Base-by-base conservation (phyloP, 164 flowering plant genomes). In the Chloranthus sessilifolius region DNA sequence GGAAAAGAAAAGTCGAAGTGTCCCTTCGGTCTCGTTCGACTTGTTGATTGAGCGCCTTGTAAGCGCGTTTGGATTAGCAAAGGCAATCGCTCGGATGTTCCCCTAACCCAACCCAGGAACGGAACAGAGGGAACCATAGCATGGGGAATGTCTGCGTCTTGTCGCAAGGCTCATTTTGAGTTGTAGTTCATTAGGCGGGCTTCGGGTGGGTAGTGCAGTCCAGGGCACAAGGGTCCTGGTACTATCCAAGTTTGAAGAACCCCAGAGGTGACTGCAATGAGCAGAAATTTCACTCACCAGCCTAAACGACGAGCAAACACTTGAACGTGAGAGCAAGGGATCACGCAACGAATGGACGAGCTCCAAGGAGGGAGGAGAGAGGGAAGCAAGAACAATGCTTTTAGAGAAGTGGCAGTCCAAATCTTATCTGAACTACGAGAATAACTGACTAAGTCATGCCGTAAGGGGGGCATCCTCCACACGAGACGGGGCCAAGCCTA, bases 111-210 rank as follows among this genome's bases (percentile, higher is more conserved):
- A 58, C 49, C 49, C 26, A 25, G 33, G 50, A 58, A 49, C 22
- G 33, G 55, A 49, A 33, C 42, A 23, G 42, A 49, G 62, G 55
- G 55, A 58, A 58, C 44, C 43, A 37, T 35, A 59, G 43, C 56
- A 59, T 51, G 36, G 50, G 56, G 56, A 59, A 59, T 59, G 63
- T 51, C 43, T 36, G 44, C 28, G 35, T 59, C 56, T 59, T 31
- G 20, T 56, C 56, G 40, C 53, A 35, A 33, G 50, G 50, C 50
- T 28, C 50, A 46, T 26, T 26, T 20, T 41, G 15, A 16, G 11
- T 16, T 41, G 35, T 46, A 34, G 50, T 30, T 29, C 50, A 47
- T 14, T 8, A 33, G 39, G 53, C 33, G 31, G 48, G 48, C 31
- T 44, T 44, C n/a, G 50, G 37, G 50, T 22, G 15, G 12, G 38